Base-by-base conservation (phyloP, 805 yeast species). In the Peterozyma xylosa region DNA sequence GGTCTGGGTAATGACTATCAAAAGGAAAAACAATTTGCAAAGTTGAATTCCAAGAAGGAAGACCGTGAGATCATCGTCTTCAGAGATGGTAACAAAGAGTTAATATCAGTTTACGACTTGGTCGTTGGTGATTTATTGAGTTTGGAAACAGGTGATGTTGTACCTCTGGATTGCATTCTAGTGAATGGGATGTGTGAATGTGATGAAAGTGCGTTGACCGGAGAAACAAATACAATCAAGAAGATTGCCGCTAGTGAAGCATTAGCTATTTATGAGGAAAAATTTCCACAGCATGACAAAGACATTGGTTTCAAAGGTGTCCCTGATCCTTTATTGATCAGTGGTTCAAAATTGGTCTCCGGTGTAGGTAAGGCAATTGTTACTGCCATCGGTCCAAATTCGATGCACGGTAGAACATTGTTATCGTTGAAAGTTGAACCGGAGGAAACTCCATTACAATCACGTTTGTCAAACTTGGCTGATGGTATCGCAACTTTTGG, bases 1-100 rank as follows among this genome's bases (percentile, higher is more conserved):
- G 96, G 97, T 41, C 93, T 96, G 2, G 83, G 78, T n/a, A 93
- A 93, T 62, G 99, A 93, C 64, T 93, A 85, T 68, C 96, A 93
- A 59, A 95, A 95, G 61, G 99, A 93, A 60, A 68, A 88, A 13
- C 99, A 93, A 60, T 93, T 93, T 63, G 85, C 86, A 41, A 82
- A 80, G 52, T 74, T 93, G 50, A 90, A 91, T 62, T 79, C 88
- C 30, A 86, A 90, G 62, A 91, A 91, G 62, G 93, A 88, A 49
- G 86, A 86, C 50, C 76, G 96, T 43, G 76, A 78, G 48, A 71
- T 93, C 37, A 76, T 85, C 42, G 96, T 89, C 2, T 66, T 83
- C 36, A 73, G 98, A 48, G 73, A 78, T 36, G 90, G 91, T 34
- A 71, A 71, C 39, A 87, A 87, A 52, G 67, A 66, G 40, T 73